Base-by-base conservation (phyloP, 1,139 yeast species). In the Yamadazyma atmosphaerica region DNA sequence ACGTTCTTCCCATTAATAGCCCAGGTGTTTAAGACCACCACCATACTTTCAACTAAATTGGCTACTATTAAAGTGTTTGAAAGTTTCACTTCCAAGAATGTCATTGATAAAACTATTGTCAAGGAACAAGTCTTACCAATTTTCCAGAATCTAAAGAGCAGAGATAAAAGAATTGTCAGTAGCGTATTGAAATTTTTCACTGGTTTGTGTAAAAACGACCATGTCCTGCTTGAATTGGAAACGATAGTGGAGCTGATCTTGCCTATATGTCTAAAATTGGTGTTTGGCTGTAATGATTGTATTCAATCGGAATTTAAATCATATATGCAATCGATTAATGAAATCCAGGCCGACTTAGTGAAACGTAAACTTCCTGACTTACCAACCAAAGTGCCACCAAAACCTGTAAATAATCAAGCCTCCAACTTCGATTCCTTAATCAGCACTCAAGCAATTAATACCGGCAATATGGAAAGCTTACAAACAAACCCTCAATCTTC, bases 121-220 rank as follows among this genome's bases (percentile, higher is more conserved):
- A 73, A 73, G 29, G 97, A 90, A 37, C 88, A 85, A 45, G 65
- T 92, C 32, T 62, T 90, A 23, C 96, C 96, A 0, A 64, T 90
- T 15, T 67, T 90, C 42, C 77, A 78, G 49, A 77, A 79, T 15
- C 77, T 86, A 73, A 86, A 87, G 58, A 83, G 94, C 18, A 71
- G 94, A 43, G 94, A 87, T 49, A 75, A 86, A 25, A 68, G 82
- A 41, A 81, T 87, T 22, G 75, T 86, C 29, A 61, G 69, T 49
- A 72, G 76, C 19, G 73, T 84, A 1, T 60, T 85, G 36, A 59
- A 58, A 4, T 77, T 86, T 14, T 83, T 81, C 53, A 62, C 63
- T 18, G 61, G 67, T 15, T 54, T 79, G 13, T 61, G 70, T 15
- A 51, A 51, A n/a, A 65, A 67, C 49, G 66, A 58, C 4, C 71